phyloP scores from a whole-genome alignment of 352 stramenopile genomes.

The Lagenidium giganteum region DNA sequence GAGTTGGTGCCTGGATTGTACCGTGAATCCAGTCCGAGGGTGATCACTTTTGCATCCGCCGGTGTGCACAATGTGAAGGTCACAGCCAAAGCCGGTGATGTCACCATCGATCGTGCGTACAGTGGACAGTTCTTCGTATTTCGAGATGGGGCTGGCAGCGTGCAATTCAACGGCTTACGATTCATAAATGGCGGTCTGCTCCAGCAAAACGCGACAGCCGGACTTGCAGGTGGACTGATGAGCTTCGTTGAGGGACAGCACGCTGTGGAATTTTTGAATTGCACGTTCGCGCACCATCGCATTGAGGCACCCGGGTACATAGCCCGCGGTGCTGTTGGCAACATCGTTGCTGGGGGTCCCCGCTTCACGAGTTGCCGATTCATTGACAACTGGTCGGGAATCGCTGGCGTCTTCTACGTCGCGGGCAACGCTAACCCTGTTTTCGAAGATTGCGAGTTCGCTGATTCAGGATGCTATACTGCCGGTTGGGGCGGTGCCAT shows the following conservation, averaged over 20 bases:
- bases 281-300: conserved; percentile 9
- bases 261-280: conserved; percentile 10
- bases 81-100: too few relatives aligned
- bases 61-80: too few relatives aligned
- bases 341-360: conserved; percentile 8
- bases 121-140: conserved; percentile 4
- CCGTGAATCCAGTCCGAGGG: too few relatives aligned
- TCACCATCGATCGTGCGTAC: conserved; percentile 9
- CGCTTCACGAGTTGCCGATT: conserved; percentile 12
- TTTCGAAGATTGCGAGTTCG: conserved; percentile 18
- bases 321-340: conserved; percentile 9
- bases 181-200: conserved; percentile 19
- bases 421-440: conserved; percentile 4
- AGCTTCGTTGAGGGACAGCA: too few relatives aligned
- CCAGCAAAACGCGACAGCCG: background rate
- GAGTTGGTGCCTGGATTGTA: too few relatives aligned
- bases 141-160: background rate
- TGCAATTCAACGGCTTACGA: background rate
- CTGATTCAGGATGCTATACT: conserved; percentile 12
- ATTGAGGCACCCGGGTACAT: conserved; percentile 9
- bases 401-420: conserved; percentile 14
- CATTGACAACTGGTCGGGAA: conserved; percentile 14
- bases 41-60: too few relatives aligned
- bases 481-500: conserved; percentile 13
- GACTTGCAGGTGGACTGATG: conserved; percentile 12